These are phyloP conservation scores for Ceratobasidium sp. DNA, from an alignment of 1,284 basidiomycete species.

Conservation along the genomic window DNA sequence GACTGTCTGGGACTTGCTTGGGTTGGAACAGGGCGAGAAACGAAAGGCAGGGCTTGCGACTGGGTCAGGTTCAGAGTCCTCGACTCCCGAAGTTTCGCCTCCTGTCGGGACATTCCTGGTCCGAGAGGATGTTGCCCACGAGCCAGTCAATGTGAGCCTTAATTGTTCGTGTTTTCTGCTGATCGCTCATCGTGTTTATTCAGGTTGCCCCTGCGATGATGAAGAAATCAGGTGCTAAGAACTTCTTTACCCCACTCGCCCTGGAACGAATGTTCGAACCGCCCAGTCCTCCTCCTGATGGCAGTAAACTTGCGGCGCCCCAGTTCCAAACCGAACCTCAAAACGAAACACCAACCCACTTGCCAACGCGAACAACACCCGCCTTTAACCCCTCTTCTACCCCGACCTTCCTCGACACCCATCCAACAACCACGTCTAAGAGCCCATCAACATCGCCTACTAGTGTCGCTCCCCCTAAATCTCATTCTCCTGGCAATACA, in stretches of 20 bases:
- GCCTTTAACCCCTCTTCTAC: conserved; percentile 42
- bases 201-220: conserved; percentile 24
- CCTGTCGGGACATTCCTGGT: conserved; percentile 76
- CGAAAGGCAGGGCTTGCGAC: conserved; percentile 18
- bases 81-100: conserved; percentile 17
- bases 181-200: not conserved
- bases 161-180: not conserved
- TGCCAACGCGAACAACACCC: too few species aligned
- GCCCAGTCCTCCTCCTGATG: conserved; percentile 68
- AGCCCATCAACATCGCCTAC: conserved; percentile 18
- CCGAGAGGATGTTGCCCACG: conserved; percentile 67
- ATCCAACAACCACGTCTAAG: conserved; percentile 39
- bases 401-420: conserved; percentile 39
- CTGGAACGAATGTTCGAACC: conserved; percentile 91
- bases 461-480: conserved; percentile 7
- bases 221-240: conserved; percentile 60
- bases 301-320: conserved; percentile 39
- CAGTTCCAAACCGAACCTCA: conserved; percentile 44
- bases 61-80: not conserved
- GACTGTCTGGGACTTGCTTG: conserved; percentile 20
- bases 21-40: conserved; percentile 1
- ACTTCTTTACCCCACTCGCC: conserved; percentile 83
- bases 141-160: conserved; percentile 55
- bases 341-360: conserved; percentile 50
- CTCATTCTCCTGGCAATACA: conserved; percentile 20